A percentile compares a stretch with the other conserved stretches of the same genome.
These are phyloP conservation scores for Pichia sp. DNA, from an alignment of 1,139 yeast genomes.

Conservation along the genomic window DNA sequence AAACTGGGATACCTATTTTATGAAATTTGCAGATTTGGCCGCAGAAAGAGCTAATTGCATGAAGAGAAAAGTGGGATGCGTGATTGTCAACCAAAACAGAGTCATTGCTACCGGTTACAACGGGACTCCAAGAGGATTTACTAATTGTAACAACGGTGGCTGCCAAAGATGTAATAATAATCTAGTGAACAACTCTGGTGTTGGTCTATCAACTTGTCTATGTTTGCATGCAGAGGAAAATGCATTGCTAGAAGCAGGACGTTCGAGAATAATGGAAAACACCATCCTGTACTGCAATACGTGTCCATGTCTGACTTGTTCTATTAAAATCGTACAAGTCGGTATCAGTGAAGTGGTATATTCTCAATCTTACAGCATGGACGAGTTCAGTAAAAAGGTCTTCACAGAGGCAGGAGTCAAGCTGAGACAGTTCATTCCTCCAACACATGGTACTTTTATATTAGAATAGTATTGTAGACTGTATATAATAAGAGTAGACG, in stretches of 20 bases:
- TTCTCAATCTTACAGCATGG: slow-evolving; percentile 91
- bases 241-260: slow-evolving; percentile 88
- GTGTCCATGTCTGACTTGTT: slow-evolving; percentile 94
- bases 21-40: slow-evolving; percentile 88
- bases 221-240: slow-evolving; percentile 97
- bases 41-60: slow-evolving; percentile 90
- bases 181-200: slow-evolving; percentile 44
- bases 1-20: slow-evolving; percentile 92
- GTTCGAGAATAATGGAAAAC: slow-evolving; percentile 65
- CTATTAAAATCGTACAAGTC: slow-evolving; percentile 88
- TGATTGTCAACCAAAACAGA: slow-evolving; percentile 74
- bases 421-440: slow-evolving; percentile 67
- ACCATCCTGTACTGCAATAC: slow-evolving; percentile 85
- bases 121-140: slow-evolving; percentile 87
- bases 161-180: slow-evolving; percentile 77
- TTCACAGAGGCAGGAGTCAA: slow-evolving; percentile 65
- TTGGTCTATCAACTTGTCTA: slow-evolving; percentile 71
- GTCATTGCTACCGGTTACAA: slow-evolving; percentile 96
- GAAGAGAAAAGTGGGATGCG: slow-evolving; percentile 97
- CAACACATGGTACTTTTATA: slow-evolving; percentile 27
- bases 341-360: slow-evolving; percentile 93
- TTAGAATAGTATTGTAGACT: slow-evolving; percentile 4
- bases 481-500: background rate
- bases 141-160: slow-evolving; percentile 93
- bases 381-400: slow-evolving; percentile 59